Evolutionary conservation across 2,329 filamentous ascomycete genomes (phyloP).

Genomic region (Zopfia rhizophila): DNA sequence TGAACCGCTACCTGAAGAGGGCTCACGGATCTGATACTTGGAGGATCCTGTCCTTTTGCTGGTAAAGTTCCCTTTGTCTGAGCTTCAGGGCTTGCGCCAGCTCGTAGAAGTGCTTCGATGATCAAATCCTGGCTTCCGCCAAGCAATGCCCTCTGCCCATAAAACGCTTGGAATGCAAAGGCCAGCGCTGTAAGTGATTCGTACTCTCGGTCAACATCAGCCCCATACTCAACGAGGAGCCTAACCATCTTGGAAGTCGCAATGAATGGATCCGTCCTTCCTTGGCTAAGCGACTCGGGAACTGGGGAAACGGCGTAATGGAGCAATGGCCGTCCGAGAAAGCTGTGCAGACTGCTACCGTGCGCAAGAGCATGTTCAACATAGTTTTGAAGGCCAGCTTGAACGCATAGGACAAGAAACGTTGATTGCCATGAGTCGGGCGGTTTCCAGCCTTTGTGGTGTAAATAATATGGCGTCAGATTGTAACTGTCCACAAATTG

Average conservation of each 20-base stretch:
- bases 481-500: conserved; percentile 1
- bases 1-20: not conserved
- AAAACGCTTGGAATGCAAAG: not conserved
- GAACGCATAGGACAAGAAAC: not conserved
- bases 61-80: conserved; percentile 1
- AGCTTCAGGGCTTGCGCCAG: not conserved
- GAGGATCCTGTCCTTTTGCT: not conserved
- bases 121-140: not conserved
- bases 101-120: not conserved
- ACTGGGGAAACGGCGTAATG: not conserved
- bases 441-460: not conserved
- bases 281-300: not conserved
- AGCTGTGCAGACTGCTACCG: not conserved
- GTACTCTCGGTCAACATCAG: not conserved
- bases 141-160: not conserved
- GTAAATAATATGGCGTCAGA: not conserved
- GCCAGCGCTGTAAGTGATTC: not conserved
- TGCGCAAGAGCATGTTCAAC: conserved; percentile 1
- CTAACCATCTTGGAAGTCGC: conserved; percentile 1
- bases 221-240: not conserved
- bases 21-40: not conserved
- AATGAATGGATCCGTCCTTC: not conserved
- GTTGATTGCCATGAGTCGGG: not conserved
- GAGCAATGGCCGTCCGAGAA: not conserved
- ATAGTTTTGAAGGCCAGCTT: not conserved